These are phyloP conservation scores for Fomitopsis schrenkii DNA, from an alignment of 1,284 basidiomycete species.

Conservation along the genomic window DNA sequence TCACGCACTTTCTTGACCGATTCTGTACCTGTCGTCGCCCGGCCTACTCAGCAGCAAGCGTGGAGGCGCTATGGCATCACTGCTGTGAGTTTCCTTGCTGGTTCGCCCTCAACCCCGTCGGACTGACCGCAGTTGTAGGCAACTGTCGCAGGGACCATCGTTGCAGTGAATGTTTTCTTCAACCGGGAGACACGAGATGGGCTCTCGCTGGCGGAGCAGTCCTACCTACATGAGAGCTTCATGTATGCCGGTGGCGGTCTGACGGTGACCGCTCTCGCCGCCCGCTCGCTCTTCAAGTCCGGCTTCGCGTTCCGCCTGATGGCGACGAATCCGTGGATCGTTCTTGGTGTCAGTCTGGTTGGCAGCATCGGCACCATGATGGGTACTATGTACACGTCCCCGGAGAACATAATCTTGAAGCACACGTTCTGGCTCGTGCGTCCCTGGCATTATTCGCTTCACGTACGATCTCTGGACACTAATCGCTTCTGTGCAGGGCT, in stretches of 20 bases:
- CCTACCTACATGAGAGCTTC: constrained; percentile 81
- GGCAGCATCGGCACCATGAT: constrained; percentile 78
- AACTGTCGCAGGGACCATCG: constrained; percentile 64
- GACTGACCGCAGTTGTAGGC: constrained; percentile 34
- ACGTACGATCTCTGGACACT: not conserved
- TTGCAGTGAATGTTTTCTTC: constrained; percentile 61
- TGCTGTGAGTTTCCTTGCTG: constrained; percentile 33
- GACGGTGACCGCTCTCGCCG: constrained; percentile 72
- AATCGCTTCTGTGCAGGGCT: constrained; percentile 46
- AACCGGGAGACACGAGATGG: constrained; percentile 77
- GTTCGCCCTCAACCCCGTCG: not conserved
- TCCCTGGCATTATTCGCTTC: constrained; percentile 10
- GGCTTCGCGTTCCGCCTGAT: constrained; percentile 78
- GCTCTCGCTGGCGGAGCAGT: constrained; percentile 56
- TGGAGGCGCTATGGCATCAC: constrained; percentile 50
- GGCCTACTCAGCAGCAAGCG: constrained; percentile 34
- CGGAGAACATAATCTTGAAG: constrained; percentile 69
- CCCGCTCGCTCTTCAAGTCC: constrained; percentile 72
- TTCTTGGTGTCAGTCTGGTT: constrained; percentile 79
- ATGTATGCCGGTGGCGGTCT: constrained; percentile 84
- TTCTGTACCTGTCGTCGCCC: constrained; percentile 32
- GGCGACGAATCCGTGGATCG: constrained; percentile 86
- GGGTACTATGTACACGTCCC: constrained; percentile 71
- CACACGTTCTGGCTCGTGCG: constrained; percentile 75
- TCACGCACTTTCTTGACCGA: constrained; percentile 42